Evolutionary conservation across 1,284 basidiomycete genomes (phyloP).

Genomic region (Cerrena zonata): DNA sequence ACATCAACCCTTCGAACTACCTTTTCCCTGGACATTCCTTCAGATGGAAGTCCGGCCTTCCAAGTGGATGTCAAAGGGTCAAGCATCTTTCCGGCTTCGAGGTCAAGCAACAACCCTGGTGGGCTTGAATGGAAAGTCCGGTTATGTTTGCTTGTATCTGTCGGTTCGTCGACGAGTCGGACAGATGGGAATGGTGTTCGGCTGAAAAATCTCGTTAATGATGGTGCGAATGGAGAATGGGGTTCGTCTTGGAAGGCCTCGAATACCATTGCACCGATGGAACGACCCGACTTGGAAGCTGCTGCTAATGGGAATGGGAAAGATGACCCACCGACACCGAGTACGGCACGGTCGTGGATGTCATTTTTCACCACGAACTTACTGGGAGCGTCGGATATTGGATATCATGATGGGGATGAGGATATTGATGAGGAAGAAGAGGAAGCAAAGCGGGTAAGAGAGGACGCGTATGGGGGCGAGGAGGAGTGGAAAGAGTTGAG

Average conservation of each 20-base stretch:
- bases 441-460: slow-evolving; percentile 45
- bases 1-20: slow-evolving; percentile 67
- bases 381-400: slow-evolving; percentile 41
- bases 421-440: slow-evolving; percentile 22
- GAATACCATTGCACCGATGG: slow-evolving; percentile 53
- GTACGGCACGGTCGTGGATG: slow-evolving; percentile 43
- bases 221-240: slow-evolving; percentile 60
- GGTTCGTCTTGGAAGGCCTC: slow-evolving; percentile 61
- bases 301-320: slow-evolving; percentile 8
- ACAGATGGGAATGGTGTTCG: slow-evolving; percentile 45
- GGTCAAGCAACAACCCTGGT: slow-evolving; percentile 38
- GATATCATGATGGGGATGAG: slow-evolving; percentile 56
- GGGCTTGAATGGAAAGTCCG: slow-evolving; percentile 84
- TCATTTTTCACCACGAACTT: slow-evolving; percentile 50
- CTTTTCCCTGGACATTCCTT: slow-evolving; percentile 84
- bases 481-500: slow-evolving; percentile 59
- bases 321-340: slow-evolving; percentile 15
- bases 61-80: slow-evolving; percentile 41
- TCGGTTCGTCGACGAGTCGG: slow-evolving; percentile 43
- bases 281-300: slow-evolving; percentile 32
- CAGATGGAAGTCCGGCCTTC: slow-evolving; percentile 83
- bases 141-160: slow-evolving; percentile 73
- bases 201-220: slow-evolving; percentile 50
- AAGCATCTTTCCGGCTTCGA: slow-evolving; percentile 5
- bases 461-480: slow-evolving; percentile 53